Evolutionary conservation across 164 flowering plant species (phyloP), one percentile per base, ranked within the genome.

Genomic region (Annona squamosa): DNA sequence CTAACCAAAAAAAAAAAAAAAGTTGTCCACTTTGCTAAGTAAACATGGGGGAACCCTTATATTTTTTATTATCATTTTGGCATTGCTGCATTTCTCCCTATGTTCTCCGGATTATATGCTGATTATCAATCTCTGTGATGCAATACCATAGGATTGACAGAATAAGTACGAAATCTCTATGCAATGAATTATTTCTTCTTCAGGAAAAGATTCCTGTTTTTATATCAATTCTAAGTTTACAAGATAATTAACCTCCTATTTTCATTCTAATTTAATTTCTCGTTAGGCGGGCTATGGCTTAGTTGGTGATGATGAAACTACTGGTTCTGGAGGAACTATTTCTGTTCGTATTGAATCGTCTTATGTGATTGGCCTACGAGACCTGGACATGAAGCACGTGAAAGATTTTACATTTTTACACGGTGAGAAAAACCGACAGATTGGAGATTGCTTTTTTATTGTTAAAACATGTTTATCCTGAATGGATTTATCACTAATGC

Each of bases 311-410:
- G 98, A 93, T 71, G 94, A 90, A 68, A 72, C 86, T 67, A 80
- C 80, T 71, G 83, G 83, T 81, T 79, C 87, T 72, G 95, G 90
- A 68, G 87, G 87, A 74, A 75, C 92, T 19, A 72, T 84, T 74
- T 86, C 91, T 71, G 87, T 90, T 81, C 92, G 87, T 65, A 72
- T 95, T 64, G 93, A 91, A 69, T 93, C 98, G 61, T 95, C 99
- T 3, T 91, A 93, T 73, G 82, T 87, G 56, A 85, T 93, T 67
- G 88, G 78, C 75, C 73, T 95, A 65, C 86, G 94, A 45, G 99
- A 95, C 74, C 83, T 95, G 82, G 97, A 89, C 68, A 87, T 95
- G 89, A 93, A 87, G 85, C 99, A 95, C 77, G 88, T 93, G 18
- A 95, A 93, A 80, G 99, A 95, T 81, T 93, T 93, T 71, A 78